Percentiles rank a stretch among this genome's conserved stretches.
These are phyloP conservation scores for Trametes cinnabarina DNA, from an alignment of 768 basidiomycete species.

Conservation along the genomic window DNA sequence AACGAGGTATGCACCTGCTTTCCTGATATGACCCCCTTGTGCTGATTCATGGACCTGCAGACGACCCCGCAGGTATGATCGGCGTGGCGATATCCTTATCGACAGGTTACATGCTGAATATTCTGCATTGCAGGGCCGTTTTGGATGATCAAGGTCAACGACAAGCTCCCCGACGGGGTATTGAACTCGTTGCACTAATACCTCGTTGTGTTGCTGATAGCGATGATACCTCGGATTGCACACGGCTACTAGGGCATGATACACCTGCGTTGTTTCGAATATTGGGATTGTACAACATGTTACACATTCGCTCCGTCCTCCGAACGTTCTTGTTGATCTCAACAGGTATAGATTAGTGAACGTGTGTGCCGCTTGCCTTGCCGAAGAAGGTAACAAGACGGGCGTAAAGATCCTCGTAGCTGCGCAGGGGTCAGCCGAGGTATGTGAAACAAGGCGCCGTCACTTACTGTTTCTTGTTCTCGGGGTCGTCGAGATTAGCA, in stretches of 20 bases:
- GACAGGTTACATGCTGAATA: conserved; percentile 1
- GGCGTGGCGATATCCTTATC: neutral
- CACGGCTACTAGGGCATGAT: too few relatives aligned
- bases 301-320: too few relatives aligned
- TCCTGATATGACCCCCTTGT: neutral
- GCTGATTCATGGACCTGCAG: conserved; percentile 28
- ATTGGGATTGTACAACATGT: too few relatives aligned
- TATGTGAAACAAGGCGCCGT: neutral
- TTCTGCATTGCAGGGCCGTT: conserved; percentile 56
- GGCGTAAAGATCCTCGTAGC: conserved; percentile 57
- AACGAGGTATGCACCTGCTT: conserved; percentile 39
- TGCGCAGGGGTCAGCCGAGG: conserved; percentile 11
- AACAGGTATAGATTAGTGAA: too few relatives aligned
- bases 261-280: too few relatives aligned
- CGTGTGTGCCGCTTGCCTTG: conserved; percentile 26
- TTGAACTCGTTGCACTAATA: conserved; percentile 12
- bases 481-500: conserved; percentile 51
- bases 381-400: conserved; percentile 48
- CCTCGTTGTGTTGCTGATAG: too few relatives aligned
- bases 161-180: conserved; percentile 26
- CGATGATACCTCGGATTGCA: too few relatives aligned
- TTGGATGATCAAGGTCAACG: conserved; percentile 63
- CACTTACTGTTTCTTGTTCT: conserved; percentile 55
- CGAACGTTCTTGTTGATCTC: too few relatives aligned
- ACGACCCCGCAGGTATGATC: conserved; percentile 62